Percentiles rank a stretch among this genome's conserved stretches.
These are phyloP conservation scores for Herpetomonas muscarum DNA, from an alignment of 208 protist genomes.

Conservation along the genomic window DNA sequence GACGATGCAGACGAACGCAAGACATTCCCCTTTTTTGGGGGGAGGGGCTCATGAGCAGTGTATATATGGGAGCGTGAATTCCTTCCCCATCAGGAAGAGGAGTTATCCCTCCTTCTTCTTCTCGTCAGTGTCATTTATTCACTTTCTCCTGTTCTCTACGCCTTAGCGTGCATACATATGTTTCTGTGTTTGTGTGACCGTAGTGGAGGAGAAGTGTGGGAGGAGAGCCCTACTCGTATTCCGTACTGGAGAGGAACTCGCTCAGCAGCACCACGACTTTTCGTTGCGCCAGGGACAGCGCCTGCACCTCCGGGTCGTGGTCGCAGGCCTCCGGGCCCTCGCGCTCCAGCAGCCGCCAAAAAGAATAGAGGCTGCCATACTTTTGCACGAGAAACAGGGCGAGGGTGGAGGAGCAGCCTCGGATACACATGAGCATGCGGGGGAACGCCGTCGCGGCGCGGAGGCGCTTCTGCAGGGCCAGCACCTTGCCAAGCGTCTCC, in stretches of 20 bases:
- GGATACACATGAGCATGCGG: conserved; percentile 73
- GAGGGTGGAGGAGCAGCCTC: conserved; percentile 53
- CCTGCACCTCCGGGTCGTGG: conserved; percentile 34
- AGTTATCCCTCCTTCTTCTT: no score
- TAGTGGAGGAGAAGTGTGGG: conserved; percentile 7
- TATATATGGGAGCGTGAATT: no score
- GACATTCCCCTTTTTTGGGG: no score
- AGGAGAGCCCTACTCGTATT: conserved; percentile 23
- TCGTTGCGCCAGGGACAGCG: conserved; percentile 47
- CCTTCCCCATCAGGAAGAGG: no score
- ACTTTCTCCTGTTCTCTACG: no score
- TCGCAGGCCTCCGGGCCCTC: conserved; percentile 47
- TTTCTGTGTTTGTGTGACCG: conserved; percentile 11
- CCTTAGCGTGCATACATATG: no score
- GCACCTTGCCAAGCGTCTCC: conserved; percentile 18
- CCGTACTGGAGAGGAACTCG: conserved; percentile 60
- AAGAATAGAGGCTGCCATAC: conserved; percentile 46
- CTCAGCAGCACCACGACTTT: conserved; percentile 65
- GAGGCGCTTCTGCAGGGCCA: conserved; percentile 25
- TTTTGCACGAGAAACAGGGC: conserved; percentile 37
- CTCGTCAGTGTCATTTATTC: no score
- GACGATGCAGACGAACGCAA: no score
- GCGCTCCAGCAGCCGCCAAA: conserved; percentile 40
- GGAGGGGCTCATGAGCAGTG: no score
- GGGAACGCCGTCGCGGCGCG: conserved; percentile 60